Base-by-base conservation (phyloP, 2,329 filamentous ascomycete genomes). In the Didymella glomerata region DNA sequence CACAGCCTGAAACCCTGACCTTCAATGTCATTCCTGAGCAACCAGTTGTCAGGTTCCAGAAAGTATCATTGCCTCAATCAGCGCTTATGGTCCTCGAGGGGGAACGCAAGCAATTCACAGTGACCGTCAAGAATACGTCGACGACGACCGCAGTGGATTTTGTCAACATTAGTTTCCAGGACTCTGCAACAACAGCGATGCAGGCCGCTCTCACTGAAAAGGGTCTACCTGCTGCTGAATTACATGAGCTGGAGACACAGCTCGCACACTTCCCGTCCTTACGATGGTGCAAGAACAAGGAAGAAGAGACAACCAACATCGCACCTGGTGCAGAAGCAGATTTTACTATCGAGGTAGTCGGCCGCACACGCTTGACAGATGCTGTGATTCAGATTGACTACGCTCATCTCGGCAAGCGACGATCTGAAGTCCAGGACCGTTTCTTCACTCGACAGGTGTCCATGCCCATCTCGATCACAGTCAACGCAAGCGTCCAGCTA, bases 1-100 rank as follows among this genome's bases (percentile, higher is more conserved):
- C 68, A 65, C 76, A 68, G 45, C 65, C 75, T 2, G 69, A 75
- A 40, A 80, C 75, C 6, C 73, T 93, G 47, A 82, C 83, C 24
- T 83, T 96, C 41, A 92, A 86, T 51, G 91, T 96, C 24, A 93
- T 97, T 57, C 84, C 88, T 2, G 82, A 87, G 44, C 92, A 97
- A 73, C 95, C 95, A 6, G 79, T 91, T 3, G 80, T 98, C 3
- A 80, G 88, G 3, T 84, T 97, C 20, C 89, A 91, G 70, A 88
- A 88, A 8, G 90, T 89, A 3, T 92, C 90, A 13, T 83, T 97
- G 1, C 86, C 90, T 0, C 93, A 97, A 70, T 91, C 90, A 22
- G 91, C 92, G 10, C 81, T 97, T 34, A 97, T 97, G 93, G 85
- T 99, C 11, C 82, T 99, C 6, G 94, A 98, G 78, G 95, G 95